Evolutionary conservation across 1,284 basidiomycete genomes (phyloP), one percentile per base, ranked within the genome.

Genomic region (Cryptococcus sp.): DNA sequence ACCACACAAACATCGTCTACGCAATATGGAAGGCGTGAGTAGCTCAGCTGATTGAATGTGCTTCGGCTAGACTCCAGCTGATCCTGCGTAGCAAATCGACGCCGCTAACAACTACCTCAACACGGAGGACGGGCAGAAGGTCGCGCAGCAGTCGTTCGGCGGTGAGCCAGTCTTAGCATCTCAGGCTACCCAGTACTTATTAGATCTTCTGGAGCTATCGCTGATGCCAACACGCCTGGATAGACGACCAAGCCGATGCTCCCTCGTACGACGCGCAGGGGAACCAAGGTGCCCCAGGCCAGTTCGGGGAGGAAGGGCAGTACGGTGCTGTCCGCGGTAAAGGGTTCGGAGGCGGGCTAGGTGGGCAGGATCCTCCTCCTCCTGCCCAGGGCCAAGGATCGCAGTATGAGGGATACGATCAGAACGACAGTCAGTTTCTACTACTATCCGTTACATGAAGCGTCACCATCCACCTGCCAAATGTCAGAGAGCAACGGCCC

Each of bases 71-170:
- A 20, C 52, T 45, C 19, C 52, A 47, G 40, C 52, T 54, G 52
- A 46, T 27, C 23, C 17, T 2, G 5, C 5, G 25, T 27, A 68
- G 68, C 51, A 57, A 30, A 58, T 67, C 50, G 56, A 65, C 53
- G 64, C 68, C 60, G 70, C 69, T 15, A 67, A 69, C 56, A 54
- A 64, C 17, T 72, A 63, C 60, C 53, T 70, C 35, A 54, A 62
- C 46, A 63, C 61, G 27, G 64, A 69, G 17, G 47, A 70, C 47
- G 68, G 70, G 39, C 47, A 72, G 58, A 60, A 62, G 48, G 22
- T 66, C 19, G 60, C 57, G 42, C 19, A 57, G 48, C 61, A 68
- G 58, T 52, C 67, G 27, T 61, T 58, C 52, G 54, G 53, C 39
- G 51, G 63, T 66, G 39, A 5, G 30, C 35, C 42, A 23, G 19